A percentile compares a stretch with the other conserved stretches of the same genome.
phyloP scores from a whole-genome alignment of 306 rosid species.

The Rubus parviflorus region DNA sequence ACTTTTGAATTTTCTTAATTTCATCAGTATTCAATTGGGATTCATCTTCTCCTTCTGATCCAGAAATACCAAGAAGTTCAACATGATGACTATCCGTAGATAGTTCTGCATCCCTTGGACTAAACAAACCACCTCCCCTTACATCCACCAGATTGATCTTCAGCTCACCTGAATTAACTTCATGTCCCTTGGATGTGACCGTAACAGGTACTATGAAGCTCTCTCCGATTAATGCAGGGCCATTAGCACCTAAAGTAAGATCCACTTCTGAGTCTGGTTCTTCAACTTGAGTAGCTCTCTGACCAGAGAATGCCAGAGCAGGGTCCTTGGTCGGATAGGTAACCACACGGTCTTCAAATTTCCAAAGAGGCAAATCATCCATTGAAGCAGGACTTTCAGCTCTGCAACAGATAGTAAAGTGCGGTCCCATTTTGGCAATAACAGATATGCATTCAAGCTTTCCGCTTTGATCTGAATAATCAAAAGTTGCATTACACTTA shows the following conservation, averaged over 20 bases:
- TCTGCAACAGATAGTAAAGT: constrained; percentile 84
- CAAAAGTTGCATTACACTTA: constrained; percentile 28
- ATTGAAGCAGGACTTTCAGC: constrained; percentile 96
- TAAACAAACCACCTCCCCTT: constrained; percentile 84
- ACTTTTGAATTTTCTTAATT: constrained; percentile 70
- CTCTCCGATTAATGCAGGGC: constrained; percentile 92
- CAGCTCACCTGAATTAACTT: constrained; percentile 76
- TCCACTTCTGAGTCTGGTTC: constrained; percentile 86
- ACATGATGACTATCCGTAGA: constrained; percentile 73
- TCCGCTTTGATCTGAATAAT: constrained; percentile 78
- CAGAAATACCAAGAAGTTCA: constrained; percentile 84
- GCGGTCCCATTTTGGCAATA: constrained; percentile 76
- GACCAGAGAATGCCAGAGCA: constrained; percentile 76
- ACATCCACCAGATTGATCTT: constrained; percentile 98
- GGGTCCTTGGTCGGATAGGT: constrained; percentile 82
- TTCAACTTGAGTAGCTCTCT: constrained; percentile 82
- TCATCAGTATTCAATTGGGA: constrained; percentile 53
- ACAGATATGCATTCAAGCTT: constrained; percentile 89
- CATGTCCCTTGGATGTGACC: constrained; percentile 73
- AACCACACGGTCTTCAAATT: constrained; percentile 61
- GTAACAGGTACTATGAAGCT: constrained; percentile 78
- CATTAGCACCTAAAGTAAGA: constrained; percentile 65
- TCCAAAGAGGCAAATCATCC: constrained; percentile 84
- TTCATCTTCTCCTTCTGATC: constrained; percentile 67
- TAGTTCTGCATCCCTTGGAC: constrained; percentile 81